Evolutionary conservation across 306 rosid genomes (phyloP).

Genomic region (Datisca glomerata): DNA sequence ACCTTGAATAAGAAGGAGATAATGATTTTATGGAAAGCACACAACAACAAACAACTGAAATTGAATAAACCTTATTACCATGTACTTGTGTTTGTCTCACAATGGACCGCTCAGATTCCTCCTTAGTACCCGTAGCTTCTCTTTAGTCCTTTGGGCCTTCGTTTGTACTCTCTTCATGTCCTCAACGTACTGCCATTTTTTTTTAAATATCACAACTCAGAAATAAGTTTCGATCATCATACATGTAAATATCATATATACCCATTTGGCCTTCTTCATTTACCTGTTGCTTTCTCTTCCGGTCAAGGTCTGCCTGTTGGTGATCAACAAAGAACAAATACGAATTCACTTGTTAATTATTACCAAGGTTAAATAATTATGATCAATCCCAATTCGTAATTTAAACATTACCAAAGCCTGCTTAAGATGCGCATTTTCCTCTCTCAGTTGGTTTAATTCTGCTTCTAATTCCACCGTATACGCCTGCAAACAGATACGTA

Average conservation of each 20-base stretch:
- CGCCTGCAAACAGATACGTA: slow-evolving; percentile 64
- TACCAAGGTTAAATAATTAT: background rate
- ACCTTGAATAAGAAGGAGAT: no score
- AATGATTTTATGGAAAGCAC: no score
- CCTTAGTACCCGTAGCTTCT: slow-evolving; percentile 39
- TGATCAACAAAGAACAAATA: background rate
- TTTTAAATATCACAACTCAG: no score
- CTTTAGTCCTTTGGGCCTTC: slow-evolving; percentile 49
- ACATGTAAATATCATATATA: no score
- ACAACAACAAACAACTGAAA: no score
- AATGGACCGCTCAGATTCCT: slow-evolving; percentile 50
- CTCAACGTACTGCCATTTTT: slow-evolving; percentile 47
- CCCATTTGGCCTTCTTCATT: no score
- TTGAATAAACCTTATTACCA: no score
- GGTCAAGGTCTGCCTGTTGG: slow-evolving; percentile 54
- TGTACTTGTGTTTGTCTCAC: slow-evolving; percentile 32
- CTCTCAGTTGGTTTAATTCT: slow-evolving; percentile 38
- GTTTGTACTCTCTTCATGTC: slow-evolving; percentile 42
- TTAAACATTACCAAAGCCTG: slow-evolving; percentile 47
- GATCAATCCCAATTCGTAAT: background rate
- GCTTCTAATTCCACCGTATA: slow-evolving; percentile 68
- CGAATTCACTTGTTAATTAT: background rate
- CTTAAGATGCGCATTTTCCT: slow-evolving; percentile 50
- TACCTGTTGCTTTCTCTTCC: slow-evolving; percentile 72
- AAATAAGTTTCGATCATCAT: no score